Evolutionary conservation across 371 early-diverging fungal species (phyloP), one percentile per base, ranked within the genome.

Genomic region (Saksenaea oblongispora): DNA sequence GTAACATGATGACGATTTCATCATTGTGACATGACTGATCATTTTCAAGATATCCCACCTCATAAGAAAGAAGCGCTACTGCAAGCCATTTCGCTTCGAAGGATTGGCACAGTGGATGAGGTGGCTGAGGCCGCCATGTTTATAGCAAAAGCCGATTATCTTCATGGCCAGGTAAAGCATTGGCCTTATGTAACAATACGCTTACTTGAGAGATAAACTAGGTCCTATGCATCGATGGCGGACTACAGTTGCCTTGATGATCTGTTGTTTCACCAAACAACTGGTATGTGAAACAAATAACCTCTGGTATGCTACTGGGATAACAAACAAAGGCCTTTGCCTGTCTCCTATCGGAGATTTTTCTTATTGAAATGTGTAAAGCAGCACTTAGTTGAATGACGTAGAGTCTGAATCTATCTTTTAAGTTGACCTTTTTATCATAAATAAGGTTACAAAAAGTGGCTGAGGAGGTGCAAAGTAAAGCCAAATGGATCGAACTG

Each of bases 141-240:
- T 64, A 73, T 94, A 18, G 88, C 87, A 5, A 74, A 84, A 56
- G 83, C 88, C 3, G 62, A 76, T 22, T 94, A 87, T 66, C 72
- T 93, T 34, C 89, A 92, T 41, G 93, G 95, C 8, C 89, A 91
- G 73, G 84, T 84, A 74, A 56, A 14, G 5, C 5, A 17, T n/a
- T 41, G 14, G 42, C n/a, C 14, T 41, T n/a, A 13, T n/a, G 42
- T n/a, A 9, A 1, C 14, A 9, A n/a, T 14, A 41, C 5, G 42
- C n/a, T n/a, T n/a, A n/a, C 18, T 41, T 5, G 18, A n/a, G 4
- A 8, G 5, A 17, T 0, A 41, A n/a, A 41, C 42, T 41, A 41
- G 42, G 5, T 41, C 42, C 5, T 41, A 10, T 41, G 42, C 42
- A 41, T 41, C 1, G 42, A 41, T 14, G 42, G 42, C 18, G 42